Percentiles rank a stretch among this genome's conserved stretches.
Conservation (phyloP, 306 rosid genomes). For the Vigna angularis region DNA sequence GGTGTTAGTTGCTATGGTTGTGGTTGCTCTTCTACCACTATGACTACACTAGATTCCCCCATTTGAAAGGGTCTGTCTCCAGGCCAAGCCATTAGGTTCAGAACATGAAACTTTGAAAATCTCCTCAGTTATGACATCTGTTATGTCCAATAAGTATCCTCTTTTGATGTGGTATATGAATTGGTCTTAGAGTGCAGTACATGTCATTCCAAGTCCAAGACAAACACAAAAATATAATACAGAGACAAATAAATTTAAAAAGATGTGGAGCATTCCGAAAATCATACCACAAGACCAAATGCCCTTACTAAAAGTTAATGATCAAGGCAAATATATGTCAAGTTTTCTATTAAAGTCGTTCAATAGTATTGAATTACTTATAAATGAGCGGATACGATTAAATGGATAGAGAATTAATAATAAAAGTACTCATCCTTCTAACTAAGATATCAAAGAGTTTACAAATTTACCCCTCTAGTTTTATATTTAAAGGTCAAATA, state of each 20-base stretch:
- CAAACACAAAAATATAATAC: neutral
- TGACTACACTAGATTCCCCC: too few species aligned
- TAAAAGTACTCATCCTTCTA: neutral
- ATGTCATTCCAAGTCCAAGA: too few species aligned
- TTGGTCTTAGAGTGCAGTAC: too few species aligned
- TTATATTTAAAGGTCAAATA: neutral
- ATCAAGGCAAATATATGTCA: neutral
- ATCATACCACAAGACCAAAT: slow-evolving; percentile 69
- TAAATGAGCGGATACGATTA: neutral
- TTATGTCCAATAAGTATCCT: too few species aligned
- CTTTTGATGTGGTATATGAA: too few species aligned
- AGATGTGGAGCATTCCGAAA: slow-evolving; percentile 49
- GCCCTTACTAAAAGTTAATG: neutral
- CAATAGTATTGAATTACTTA: neutral
- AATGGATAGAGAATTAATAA: slow-evolving; percentile 2
- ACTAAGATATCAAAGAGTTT: neutral
- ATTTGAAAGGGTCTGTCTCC: too few species aligned
- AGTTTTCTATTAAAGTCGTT: neutral
- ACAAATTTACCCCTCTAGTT: neutral
- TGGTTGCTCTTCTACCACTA: too few species aligned
- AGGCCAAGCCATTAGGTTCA: too few species aligned
- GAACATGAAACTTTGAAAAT: too few species aligned
- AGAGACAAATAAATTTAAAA: too few species aligned
- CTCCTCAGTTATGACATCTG: too few species aligned
- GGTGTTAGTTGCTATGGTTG: too few species aligned